Conservation (phyloP, 768 basidiomycete genomes). For the Strobilomyces confusus region DNA sequence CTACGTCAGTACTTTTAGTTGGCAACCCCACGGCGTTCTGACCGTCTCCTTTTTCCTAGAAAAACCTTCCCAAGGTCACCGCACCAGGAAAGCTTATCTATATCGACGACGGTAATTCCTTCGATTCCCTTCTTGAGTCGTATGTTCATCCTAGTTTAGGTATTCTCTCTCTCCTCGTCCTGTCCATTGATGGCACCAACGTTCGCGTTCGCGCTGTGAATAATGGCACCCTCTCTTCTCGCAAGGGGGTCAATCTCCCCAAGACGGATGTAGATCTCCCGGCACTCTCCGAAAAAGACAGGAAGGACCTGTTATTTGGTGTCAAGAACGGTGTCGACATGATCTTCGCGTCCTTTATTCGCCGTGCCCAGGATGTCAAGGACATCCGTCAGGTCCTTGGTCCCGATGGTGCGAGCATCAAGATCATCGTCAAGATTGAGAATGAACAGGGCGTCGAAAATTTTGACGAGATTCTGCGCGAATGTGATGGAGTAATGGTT, state of each 20-base stretch:
- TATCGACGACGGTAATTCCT: slow-evolving; percentile 80
- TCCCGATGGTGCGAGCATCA: slow-evolving; percentile 91
- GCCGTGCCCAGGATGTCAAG: slow-evolving; percentile 87
- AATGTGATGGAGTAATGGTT: slow-evolving; percentile 98
- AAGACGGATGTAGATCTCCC: slow-evolving; percentile 98
- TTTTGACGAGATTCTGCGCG: slow-evolving; percentile 97
- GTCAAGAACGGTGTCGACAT: slow-evolving; percentile 98
- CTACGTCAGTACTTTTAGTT: slow-evolving; percentile 59
- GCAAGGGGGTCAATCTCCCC: slow-evolving; percentile 99
- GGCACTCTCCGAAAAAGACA: slow-evolving; percentile 97
- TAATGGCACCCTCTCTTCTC: slow-evolving; percentile 88
- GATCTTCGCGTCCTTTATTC: slow-evolving; percentile 99
- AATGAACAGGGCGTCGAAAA: slow-evolving; percentile 99
- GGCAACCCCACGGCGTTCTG: neutral
- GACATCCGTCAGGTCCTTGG: slow-evolving; percentile 94
- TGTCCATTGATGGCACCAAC: slow-evolving; percentile 78
- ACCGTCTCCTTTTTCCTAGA: slow-evolving; percentile 39
- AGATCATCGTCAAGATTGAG: slow-evolving; percentile 99
- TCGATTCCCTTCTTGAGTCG: neutral
- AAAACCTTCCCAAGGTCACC: slow-evolving; percentile 93
- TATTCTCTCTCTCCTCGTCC: slow-evolving; percentile 89
- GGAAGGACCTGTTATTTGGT: slow-evolving; percentile 89
- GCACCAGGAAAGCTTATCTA: slow-evolving; percentile 97
- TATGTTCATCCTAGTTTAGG: slow-evolving; percentile 31
- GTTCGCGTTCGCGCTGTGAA: slow-evolving; percentile 86